Conservation (phyloP, 1,139 yeast genomes). For the Geotrichum carabidarum region DNA sequence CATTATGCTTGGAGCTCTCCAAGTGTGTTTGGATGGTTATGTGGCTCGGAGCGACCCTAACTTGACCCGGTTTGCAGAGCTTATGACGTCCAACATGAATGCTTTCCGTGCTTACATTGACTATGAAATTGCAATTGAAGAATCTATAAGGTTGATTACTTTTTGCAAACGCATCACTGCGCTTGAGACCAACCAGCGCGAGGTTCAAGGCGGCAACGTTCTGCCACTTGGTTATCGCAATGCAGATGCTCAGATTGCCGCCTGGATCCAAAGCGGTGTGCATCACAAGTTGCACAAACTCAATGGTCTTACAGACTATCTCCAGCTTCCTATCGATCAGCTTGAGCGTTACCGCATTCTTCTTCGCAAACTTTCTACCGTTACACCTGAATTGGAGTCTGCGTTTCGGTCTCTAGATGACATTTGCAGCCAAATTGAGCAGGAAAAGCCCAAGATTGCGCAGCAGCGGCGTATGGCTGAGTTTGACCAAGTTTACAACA, state of each 20-base stretch:
- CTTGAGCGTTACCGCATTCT: conserved; percentile 13
- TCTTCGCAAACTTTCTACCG: conserved; percentile 8
- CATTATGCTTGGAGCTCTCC: conserved; percentile 24
- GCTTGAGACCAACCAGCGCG: conserved; percentile 20
- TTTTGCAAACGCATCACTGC: conserved; percentile 20
- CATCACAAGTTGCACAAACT: conserved; percentile 24
- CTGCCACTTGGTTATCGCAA: conserved; percentile 23
- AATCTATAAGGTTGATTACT: conserved; percentile 14
- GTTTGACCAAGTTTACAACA: conserved; percentile 15
- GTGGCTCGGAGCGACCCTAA: conserved; percentile 14
- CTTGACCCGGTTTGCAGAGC: conserved; percentile 20
- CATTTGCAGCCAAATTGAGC: conserved; percentile 15
- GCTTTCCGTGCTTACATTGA: conserved; percentile 21
- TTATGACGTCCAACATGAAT: conserved; percentile 19
- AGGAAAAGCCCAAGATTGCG: conserved; percentile 15
- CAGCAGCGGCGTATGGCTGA: conserved; percentile 16
- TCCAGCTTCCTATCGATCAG: conserved; percentile 25
- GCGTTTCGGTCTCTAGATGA: conserved; percentile 7
- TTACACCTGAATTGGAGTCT: conserved; percentile 5
- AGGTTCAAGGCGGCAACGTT: conserved; percentile 16
- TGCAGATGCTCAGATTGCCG: conserved; percentile 28
- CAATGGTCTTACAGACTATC: conserved; percentile 24
- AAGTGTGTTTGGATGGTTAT: conserved; percentile 20
- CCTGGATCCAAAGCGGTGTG: conserved; percentile 24
- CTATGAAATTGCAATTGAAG: conserved; percentile 21